Percentiles rank a stretch among this genome's conserved stretches.
phyloP scores from a whole-genome alignment of 164 flowering plant genomes.

The Stephania cephalantha region DNA sequence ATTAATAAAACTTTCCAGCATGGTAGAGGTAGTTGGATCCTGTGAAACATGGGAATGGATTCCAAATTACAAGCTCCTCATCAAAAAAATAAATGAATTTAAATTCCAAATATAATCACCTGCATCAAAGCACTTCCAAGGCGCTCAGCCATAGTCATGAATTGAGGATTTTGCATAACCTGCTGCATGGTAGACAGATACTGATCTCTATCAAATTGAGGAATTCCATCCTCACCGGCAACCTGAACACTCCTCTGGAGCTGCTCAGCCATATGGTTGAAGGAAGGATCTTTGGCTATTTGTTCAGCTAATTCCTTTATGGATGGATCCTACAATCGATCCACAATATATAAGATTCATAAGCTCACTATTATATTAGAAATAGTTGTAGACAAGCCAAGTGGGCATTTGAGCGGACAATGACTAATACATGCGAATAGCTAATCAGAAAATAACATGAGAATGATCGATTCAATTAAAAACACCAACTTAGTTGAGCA shows the following conservation, averaged over 20 bases:
- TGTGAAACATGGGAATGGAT: constrained; percentile 14
- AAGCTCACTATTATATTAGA: background rate
- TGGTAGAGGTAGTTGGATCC: constrained; percentile 88
- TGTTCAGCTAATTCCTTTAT: constrained; percentile 85
- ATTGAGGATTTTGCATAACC: constrained; percentile 95
- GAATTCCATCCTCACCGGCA: constrained; percentile 48
- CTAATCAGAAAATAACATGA: background rate
- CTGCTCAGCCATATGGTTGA: constrained; percentile 93
- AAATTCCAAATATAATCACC: constrained; percentile 30
- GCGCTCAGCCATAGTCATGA: constrained; percentile 95
- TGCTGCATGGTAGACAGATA: constrained; percentile 83
- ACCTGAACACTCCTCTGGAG: constrained; percentile 73
- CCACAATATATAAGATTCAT: constrained; percentile 7
- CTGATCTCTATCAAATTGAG: constrained; percentile 73
- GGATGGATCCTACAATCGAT: constrained; percentile 68
- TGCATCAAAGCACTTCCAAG: constrained; percentile 91
- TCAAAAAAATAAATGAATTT: background rate
- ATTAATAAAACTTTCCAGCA: constrained; percentile 69
- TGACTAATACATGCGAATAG: background rate
- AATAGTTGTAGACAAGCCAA: background rate
- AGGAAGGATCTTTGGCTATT: constrained; percentile 90
- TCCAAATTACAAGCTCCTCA: constrained; percentile 3
- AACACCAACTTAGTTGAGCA: background rate
- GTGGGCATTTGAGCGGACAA: background rate
- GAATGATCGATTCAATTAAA: background rate